phyloP scores from a whole-genome alignment of 2,329 filamentous ascomycete genomes.

The Endoconidiophora laricicola region DNA sequence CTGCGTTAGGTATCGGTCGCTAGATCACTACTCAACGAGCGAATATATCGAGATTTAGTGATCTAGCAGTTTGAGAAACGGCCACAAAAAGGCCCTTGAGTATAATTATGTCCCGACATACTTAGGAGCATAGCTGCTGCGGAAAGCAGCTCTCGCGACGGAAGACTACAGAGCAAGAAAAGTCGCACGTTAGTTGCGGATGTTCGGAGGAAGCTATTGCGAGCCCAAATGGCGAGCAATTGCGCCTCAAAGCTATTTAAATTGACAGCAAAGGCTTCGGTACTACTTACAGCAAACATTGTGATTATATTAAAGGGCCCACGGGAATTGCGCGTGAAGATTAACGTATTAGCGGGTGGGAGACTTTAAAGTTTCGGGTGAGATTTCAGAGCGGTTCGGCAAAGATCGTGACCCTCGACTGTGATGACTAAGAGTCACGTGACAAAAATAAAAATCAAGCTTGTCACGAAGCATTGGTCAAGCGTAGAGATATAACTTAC shows the following conservation, averaged over 20 bases:
- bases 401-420: slow-evolving; percentile 11
- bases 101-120: slow-evolving; percentile 23
- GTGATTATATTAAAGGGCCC: slow-evolving; percentile 1
- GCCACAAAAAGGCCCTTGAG: neutral
- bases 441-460: neutral
- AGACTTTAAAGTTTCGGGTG: neutral
- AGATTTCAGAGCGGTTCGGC: slow-evolving; percentile 8
- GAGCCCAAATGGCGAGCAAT: too few species aligned
- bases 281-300: slow-evolving; percentile 13
- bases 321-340: neutral
- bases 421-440: slow-evolving; percentile 10
- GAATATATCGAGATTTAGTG: neutral
- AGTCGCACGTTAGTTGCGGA: neutral
- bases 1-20: neutral
- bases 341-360: neutral
- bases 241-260: too few species aligned
- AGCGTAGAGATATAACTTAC: too few species aligned
- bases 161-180: slow-evolving; percentile 3
- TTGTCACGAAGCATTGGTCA: too few species aligned
- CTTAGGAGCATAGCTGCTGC: slow-evolving; percentile 50
- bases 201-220: too few species aligned
- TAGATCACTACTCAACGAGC: neutral
- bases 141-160: slow-evolving; percentile 26
- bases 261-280: neutral
- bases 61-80: neutral